Percentiles rank a stretch among this genome's conserved stretches.
These are phyloP conservation scores for Fusarium scirpi DNA, from an alignment of 2,329 filamentous ascomycete genomes.

Conservation along the genomic window DNA sequence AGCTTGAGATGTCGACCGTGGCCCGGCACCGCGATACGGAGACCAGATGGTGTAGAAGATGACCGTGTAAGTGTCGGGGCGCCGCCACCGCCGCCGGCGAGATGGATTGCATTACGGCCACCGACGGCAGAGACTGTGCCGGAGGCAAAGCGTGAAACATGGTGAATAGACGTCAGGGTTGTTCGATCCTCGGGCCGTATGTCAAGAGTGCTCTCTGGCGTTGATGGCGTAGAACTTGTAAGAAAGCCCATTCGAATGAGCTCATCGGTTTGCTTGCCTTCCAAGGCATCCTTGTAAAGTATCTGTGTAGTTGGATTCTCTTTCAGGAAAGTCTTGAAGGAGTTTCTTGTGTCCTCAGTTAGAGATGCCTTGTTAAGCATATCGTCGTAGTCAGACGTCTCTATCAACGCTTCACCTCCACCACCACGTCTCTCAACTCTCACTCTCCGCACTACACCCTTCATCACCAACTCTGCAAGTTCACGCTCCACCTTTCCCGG, in stretches of 20 bases:
- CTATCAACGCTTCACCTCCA: slow-evolving; percentile 73
- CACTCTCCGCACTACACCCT: slow-evolving; percentile 70
- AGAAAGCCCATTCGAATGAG: slow-evolving; percentile 77
- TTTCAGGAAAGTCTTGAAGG: slow-evolving; percentile 65
- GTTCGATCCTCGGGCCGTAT: slow-evolving; percentile 65
- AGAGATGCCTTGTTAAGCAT: slow-evolving; percentile 57
- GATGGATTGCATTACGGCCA: slow-evolving; percentile 73
- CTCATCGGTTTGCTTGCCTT: slow-evolving; percentile 62
- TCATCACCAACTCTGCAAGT: slow-evolving; percentile 68
- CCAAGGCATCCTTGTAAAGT: slow-evolving; percentile 52
- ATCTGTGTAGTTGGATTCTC: slow-evolving; percentile 60
- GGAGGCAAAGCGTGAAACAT: slow-evolving; percentile 73
- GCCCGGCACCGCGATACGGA: slow-evolving; percentile 73
- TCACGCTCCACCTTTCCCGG: slow-evolving; percentile 76
- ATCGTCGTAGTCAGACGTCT: slow-evolving; percentile 66
- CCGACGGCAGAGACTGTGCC: slow-evolving; percentile 78
- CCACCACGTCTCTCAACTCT: slow-evolving; percentile 71
- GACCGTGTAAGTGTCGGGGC: slow-evolving; percentile 48
- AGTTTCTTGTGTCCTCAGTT: slow-evolving; percentile 58
- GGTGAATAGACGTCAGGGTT: slow-evolving; percentile 70
- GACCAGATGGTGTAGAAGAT: slow-evolving; percentile 40
- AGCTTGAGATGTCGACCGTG: slow-evolving; percentile 77
- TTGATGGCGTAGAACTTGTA: slow-evolving; percentile 58
- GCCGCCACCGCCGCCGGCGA: slow-evolving; percentile 68
- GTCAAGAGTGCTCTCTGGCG: slow-evolving; percentile 55